phyloP scores from a whole-genome alignment of 805 yeast species.

The Starmera caribaea region DNA sequence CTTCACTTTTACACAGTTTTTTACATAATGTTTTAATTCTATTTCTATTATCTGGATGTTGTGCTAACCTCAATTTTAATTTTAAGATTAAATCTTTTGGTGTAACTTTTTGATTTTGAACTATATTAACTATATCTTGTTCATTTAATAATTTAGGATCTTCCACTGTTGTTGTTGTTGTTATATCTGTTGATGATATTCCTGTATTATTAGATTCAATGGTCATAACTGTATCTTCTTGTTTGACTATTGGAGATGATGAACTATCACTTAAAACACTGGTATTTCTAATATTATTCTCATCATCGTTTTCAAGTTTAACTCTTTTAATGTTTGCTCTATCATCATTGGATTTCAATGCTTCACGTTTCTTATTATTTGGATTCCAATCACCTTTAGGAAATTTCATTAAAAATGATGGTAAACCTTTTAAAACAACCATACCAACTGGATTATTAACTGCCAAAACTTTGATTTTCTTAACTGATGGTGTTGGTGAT shows the following conservation, averaged over 20 bases:
- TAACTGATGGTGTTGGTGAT: slow-evolving; percentile 17
- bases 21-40: slow-evolving; percentile 50
- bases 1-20: slow-evolving; percentile 36
- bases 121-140: slow-evolving; percentile 59
- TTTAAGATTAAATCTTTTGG: slow-evolving; percentile 54
- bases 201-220: slow-evolving; percentile 9
- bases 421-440: slow-evolving; percentile 56
- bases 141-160: slow-evolving; percentile 43
- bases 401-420: slow-evolving; percentile 49
- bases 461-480: slow-evolving; percentile 33
- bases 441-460: slow-evolving; percentile 39
- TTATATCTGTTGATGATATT: no score
- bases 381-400: slow-evolving; percentile 88
- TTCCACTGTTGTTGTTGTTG: slow-evolving; percentile 4
- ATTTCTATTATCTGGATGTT: slow-evolving; percentile 53
- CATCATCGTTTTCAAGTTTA: slow-evolving; percentile 24
- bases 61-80: slow-evolving; percentile 51
- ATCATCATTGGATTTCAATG: slow-evolving; percentile 17
- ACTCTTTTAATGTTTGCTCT: slow-evolving; percentile 28
- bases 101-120: slow-evolving; percentile 35
- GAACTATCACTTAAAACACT: slow-evolving; percentile 1
- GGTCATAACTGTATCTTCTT: background rate
- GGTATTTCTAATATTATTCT: background rate
- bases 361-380: slow-evolving; percentile 28
- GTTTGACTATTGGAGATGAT: slow-evolving; percentile 2